These are phyloP conservation scores for Aspergillus japonicus DNA, from an alignment of 2,329 filamentous ascomycete genomes.

Conservation along the genomic window DNA sequence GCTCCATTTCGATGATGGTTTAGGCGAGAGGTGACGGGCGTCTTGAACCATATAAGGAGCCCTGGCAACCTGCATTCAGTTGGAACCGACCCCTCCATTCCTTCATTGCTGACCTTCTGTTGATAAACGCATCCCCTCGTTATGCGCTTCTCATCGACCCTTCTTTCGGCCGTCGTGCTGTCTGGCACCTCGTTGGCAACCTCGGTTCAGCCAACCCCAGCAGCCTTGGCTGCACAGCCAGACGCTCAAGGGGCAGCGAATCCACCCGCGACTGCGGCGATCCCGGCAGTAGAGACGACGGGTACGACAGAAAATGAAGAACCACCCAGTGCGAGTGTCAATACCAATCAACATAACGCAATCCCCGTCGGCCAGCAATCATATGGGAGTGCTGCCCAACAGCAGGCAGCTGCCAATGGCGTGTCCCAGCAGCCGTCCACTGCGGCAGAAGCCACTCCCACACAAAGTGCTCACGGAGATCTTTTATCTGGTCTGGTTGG, in stretches of 20 bases:
- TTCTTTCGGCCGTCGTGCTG: slow-evolving; percentile 23
- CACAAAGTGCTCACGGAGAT: slow-evolving; percentile 1
- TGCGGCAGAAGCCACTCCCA: slow-evolving; percentile 4
- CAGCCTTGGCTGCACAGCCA: slow-evolving; percentile 14
- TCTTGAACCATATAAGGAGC: slow-evolving; percentile 20
- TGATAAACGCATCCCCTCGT: slow-evolving; percentile 16
- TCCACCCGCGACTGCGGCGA: slow-evolving; percentile 10
- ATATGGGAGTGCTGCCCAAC: not conserved
- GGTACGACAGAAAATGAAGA: slow-evolving; percentile 10
- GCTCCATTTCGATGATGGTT: not conserved
- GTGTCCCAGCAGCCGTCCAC: slow-evolving; percentile 10
- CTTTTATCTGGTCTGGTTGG: slow-evolving; percentile 3
- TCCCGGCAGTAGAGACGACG: slow-evolving; percentile 4
- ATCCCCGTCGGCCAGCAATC: not conserved
- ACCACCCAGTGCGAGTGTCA: slow-evolving; percentile 5
- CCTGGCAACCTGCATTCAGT: slow-evolving; percentile 10
- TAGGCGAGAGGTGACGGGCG: not conserved
- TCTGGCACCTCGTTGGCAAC: slow-evolving; percentile 24
- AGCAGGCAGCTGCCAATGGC: not conserved
- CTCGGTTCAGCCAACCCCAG: slow-evolving; percentile 19
- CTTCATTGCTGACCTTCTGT: slow-evolving; percentile 19
- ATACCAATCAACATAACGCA: slow-evolving; percentile 2
- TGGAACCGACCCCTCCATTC: slow-evolving; percentile 9
- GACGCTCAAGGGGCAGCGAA: slow-evolving; percentile 3
- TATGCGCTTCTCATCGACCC: slow-evolving; percentile 25